A percentile compares a stretch with the other conserved stretches of the same genome.
phyloP scores from a whole-genome alignment of 768 basidiomycete species.

The Tylopilus sp. region DNA sequence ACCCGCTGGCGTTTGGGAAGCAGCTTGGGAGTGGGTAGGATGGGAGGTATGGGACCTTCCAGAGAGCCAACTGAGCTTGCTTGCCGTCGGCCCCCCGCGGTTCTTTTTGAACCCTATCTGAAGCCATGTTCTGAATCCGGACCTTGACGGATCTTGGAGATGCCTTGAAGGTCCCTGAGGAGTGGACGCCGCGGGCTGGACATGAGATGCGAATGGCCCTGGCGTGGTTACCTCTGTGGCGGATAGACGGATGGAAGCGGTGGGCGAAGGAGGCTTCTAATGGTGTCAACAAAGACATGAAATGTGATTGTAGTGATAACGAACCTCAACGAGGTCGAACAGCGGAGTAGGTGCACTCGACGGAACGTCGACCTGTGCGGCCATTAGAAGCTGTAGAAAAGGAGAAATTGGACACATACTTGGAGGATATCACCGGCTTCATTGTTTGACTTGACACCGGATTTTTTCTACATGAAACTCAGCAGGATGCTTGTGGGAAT shows the following conservation, averaged over 20 bases:
- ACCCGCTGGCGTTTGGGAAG: no score
- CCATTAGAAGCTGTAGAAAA: background rate
- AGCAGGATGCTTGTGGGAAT: no score
- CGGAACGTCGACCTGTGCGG: background rate
- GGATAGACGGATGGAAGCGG: background rate
- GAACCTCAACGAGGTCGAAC: background rate
- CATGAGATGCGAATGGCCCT: background rate
- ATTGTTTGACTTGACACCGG: background rate
- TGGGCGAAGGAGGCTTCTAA: background rate
- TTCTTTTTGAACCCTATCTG: background rate
- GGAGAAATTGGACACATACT: background rate
- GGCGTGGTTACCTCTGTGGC: no score
- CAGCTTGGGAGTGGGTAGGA: no score
- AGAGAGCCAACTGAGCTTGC: no score
- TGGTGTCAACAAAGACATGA: background rate
- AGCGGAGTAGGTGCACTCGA: background rate
- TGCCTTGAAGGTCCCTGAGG: background rate
- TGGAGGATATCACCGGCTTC: background rate
- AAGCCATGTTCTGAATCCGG: background rate
- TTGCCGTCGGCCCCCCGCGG: no score
- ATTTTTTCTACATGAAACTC: background rate
- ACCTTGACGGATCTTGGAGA: background rate
- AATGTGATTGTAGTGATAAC: background rate
- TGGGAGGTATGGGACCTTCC: no score
- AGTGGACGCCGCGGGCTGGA: background rate